Percentiles rank a stretch among this genome's conserved stretches.
These are phyloP conservation scores for Oryza punctata DNA, from an alignment of 176 grass and related monocot genomes.

Conservation along the genomic window DNA sequence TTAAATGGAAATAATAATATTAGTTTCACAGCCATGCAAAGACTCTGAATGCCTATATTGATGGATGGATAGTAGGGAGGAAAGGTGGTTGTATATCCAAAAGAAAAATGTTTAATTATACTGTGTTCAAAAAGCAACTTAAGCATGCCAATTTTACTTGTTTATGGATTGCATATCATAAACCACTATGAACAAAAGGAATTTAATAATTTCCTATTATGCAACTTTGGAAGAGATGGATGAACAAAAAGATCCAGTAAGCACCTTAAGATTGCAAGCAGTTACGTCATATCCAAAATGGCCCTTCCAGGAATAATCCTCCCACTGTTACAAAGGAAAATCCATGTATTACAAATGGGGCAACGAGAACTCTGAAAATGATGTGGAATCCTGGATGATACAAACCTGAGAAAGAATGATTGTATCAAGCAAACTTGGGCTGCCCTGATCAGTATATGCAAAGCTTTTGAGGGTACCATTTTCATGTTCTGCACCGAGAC, in stretches of 20 bases:
- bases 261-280: slow-evolving; percentile 64
- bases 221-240: neutral
- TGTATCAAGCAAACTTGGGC: slow-evolving; percentile 58
- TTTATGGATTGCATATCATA: neutral
- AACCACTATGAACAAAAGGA: neutral
- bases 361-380: slow-evolving; percentile 1
- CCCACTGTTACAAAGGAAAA: slow-evolving; percentile 53
- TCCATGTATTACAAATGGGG: slow-evolving; percentile 12
- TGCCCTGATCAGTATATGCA: slow-evolving; percentile 8
- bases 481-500: slow-evolving; percentile 32
- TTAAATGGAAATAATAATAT: neutral
- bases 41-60: neutral
- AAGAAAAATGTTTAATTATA: slow-evolving; percentile 9
- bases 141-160: neutral
- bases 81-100: neutral
- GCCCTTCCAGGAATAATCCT: slow-evolving; percentile 48
- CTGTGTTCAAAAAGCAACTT: neutral
- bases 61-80: neutral
- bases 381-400: neutral
- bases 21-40: neutral
- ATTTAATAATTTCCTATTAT: neutral
- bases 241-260: neutral
- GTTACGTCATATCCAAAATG: slow-evolving; percentile 65
- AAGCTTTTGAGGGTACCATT: slow-evolving; percentile 17
- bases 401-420: slow-evolving; percentile 63